Percentiles rank a stretch among this genome's conserved stretches.
Evolutionary conservation across 1,139 yeast species (phyloP).

Genomic region (Suhomyces guaymorum): DNA sequence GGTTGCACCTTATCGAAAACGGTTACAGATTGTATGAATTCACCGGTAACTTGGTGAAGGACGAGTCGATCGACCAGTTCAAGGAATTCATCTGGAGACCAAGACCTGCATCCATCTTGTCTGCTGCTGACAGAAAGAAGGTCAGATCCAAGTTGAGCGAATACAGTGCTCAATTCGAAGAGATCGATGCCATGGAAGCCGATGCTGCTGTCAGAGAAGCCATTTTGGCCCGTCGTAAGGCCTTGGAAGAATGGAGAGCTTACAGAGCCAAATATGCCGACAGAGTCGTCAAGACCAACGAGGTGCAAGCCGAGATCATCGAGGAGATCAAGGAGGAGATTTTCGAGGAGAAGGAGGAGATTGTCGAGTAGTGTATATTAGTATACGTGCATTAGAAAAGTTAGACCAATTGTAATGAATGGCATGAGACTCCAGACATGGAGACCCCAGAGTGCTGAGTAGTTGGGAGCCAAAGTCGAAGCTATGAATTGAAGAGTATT

Average conservation of each 20-base stretch:
- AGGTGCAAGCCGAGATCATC: constrained; percentile 63
- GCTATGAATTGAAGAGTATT: too few species aligned
- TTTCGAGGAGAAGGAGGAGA: constrained; percentile 79
- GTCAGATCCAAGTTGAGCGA: constrained; percentile 87
- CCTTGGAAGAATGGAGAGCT: constrained; percentile 81
- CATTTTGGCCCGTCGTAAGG: constrained; percentile 79
- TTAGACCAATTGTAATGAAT: too few species aligned
- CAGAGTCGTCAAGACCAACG: constrained; percentile 49
- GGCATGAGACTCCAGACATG: too few species aligned
- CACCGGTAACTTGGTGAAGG: constrained; percentile 74
- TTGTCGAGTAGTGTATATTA: constrained; percentile 49
- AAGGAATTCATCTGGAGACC: constrained; percentile 97
- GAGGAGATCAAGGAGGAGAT: constrained; percentile 69
- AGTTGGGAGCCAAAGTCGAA: too few species aligned
- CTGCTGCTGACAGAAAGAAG: constrained; percentile 80
- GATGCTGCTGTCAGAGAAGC: constrained; percentile 89
- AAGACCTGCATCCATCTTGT: constrained; percentile 78
- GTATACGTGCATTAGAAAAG: constrained; percentile 7
- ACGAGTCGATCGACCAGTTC: constrained; percentile 78
- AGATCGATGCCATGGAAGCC: constrained; percentile 95
- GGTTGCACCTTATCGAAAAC: constrained; percentile 85
- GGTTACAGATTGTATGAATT: constrained; percentile 88
- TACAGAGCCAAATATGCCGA: constrained; percentile 67
- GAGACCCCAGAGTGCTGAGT: too few species aligned
- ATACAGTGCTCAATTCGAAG: constrained; percentile 91